Base-by-base conservation (phyloP, 2,329 filamentous ascomycete genomes). In the Beauveria brongniartii region DNA sequence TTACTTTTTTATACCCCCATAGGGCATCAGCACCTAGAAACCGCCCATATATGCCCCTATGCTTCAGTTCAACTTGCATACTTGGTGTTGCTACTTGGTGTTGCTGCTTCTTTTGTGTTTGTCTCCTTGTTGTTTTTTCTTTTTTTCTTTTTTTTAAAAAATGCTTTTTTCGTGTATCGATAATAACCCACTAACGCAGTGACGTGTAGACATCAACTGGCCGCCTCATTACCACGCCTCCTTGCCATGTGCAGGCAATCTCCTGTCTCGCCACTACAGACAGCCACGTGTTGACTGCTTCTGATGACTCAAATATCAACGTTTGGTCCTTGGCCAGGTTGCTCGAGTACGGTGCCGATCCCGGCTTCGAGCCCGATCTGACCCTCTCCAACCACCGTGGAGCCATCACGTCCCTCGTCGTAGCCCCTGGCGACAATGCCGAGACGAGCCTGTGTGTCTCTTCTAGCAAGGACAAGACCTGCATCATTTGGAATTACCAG, bases 401-500 rank as follows among this genome's bases (percentile, higher is more conserved):
- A 64, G 88, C 82, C 70, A 86, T 92, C 73, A 93, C 84, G 63
- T 84, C 81, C 56, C 70, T 89, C 20, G 74, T 74, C 5, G 75
- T 82, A 48, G 87, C 89, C 20, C 85, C 90, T 69, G 88, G 88
- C 69, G 78, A 81, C 63, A 87, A 85, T 70, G 71, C 76, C 18
- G 84, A 86, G 67, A 88, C 88, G 62, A 93, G 90, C 72, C 86
- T 97, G 63, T 92, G 89, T 62, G 82, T 97, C 22, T 95, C 93
- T 3, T 85, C 87, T 7, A 91, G 91, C 65, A 86, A 84, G 67
- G 94, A 97, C 75, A 92, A 90, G 74, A 94, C 91, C 8, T 91
- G 91, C 67, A 87, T 96, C 68, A 80, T 96, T 63, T 99, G 94
- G 94, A 92, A 97, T 74, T 95, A 95, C 71, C 85, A 87, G 64